Base-by-base conservation (phyloP, 1,139 yeast genomes). In the Kodamaea alishanica region DNA sequence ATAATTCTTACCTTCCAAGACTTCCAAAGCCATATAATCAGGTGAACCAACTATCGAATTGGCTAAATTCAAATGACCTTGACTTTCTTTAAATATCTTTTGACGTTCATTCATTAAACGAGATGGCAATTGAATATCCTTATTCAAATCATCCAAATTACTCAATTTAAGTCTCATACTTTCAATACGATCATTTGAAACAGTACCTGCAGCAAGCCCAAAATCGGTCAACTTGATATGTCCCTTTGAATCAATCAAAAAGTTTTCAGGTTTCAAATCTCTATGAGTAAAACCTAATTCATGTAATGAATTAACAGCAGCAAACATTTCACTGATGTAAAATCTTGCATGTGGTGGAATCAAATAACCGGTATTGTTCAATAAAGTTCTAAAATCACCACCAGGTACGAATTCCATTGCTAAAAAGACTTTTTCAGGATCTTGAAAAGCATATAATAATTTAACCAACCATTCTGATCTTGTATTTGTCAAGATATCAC, bases 391-490 rank as follows among this genome's bases (percentile, higher is more conserved):
- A 67, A 88, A 94, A 60, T 94, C 99, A 37, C 99, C 99, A 43
- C 99, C 99, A 4, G 98, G 97, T 7, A 94, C 98, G 62, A 87
- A 94, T 60, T 94, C 98, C 99, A 94, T 94, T 2, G 98, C 98
- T 54, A 94, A 72, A 53, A 87, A 94, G 30, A 94, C 87, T 59
- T 86, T 86, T 45, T 85, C 92, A 0, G 83, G 67, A 61, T 92
- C 97, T 60, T 94, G 99, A 66, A 94, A 94, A 3, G 98, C 96
- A 60, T 94, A 94, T 43, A 89, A 72, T 41, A 94, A 70, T 61
- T 89, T 89, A 32, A 92, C 98, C 34, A 94, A 73, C 99, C 99
- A 94, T 45, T 90, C 96, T 43, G 94, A 82, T 59, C 96, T 77
- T 6, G 97, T 88, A 33, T 94, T 92, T 22, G 98, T 92, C 52